A percentile compares a stretch with the other conserved stretches of the same genome.
Evolutionary conservation across 257 asterid species (phyloP).

Genomic region (Lavandula angustifolia): DNA sequence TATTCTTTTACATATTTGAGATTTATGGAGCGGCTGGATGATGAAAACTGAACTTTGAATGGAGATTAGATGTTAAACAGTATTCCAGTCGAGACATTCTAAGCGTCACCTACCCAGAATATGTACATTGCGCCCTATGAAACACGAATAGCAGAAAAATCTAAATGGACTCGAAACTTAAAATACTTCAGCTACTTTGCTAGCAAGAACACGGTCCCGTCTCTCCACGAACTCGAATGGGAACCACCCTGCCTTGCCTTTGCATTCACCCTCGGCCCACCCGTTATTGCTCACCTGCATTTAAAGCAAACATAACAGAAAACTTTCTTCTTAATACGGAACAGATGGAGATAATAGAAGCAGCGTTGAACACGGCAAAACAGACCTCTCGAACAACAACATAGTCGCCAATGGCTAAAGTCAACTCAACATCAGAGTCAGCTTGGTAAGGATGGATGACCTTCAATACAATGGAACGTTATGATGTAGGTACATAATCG

Average conservation of each 20-base stretch:
- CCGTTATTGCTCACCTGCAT: constrained; percentile 71
- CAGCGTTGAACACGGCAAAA: constrained; percentile 4
- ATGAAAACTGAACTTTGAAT: too few species aligned
- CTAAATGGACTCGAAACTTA: too few species aligned
- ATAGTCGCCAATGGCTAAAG: constrained; percentile 65
- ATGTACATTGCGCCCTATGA: constrained; percentile 5
- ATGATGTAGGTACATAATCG: neutral
- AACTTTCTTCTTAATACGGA: neutral
- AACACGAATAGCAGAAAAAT: neutral
- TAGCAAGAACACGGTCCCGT: constrained; percentile 70
- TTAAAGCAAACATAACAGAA: neutral
- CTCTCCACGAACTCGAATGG: constrained; percentile 62
- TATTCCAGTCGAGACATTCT: too few species aligned
- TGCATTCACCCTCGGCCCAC: constrained; percentile 88
- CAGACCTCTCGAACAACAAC: constrained; percentile 69
- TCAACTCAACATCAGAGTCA: constrained; percentile 66
- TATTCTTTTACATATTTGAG: too few species aligned
- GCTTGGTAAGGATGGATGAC: constrained; percentile 69
- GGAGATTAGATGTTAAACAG: too few species aligned
- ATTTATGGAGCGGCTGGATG: too few species aligned
- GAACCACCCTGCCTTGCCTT: constrained; percentile 76
- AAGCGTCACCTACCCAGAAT: neutral
- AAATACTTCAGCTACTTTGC: constrained; percentile 70
- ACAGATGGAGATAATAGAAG: neutral
- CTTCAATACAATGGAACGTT: constrained; percentile 36